Conservation (phyloP, 768 basidiomycete genomes). For the Boletus pseudopeckii region DNA sequence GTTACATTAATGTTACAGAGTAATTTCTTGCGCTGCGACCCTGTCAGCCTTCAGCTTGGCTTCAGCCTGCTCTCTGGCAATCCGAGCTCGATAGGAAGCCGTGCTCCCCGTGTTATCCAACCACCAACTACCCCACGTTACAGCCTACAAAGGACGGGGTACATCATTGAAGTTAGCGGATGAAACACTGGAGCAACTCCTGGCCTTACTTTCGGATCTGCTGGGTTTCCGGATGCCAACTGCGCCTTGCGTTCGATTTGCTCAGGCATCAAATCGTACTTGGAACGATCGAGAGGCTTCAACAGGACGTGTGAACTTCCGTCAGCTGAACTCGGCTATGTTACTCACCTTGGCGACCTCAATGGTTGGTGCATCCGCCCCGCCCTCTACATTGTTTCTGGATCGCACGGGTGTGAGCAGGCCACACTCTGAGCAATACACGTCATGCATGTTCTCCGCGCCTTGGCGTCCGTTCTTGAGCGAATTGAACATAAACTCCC, state of each 20-base stretch:
- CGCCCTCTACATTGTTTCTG: constrained; percentile 15
- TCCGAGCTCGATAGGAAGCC: constrained; percentile 10
- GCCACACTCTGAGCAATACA: constrained; percentile 20
- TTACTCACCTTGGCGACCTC: constrained; percentile 3
- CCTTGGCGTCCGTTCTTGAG: constrained; percentile 13
- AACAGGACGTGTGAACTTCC: neutral
- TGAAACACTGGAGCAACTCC: neutral
- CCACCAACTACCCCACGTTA: constrained; percentile 11
- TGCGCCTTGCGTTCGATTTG: constrained; percentile 2
- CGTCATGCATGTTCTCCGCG: constrained; percentile 18
- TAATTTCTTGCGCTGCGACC: neutral
- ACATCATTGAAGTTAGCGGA: neutral
- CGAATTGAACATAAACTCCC: constrained; percentile 17
- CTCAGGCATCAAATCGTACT: constrained; percentile 10
- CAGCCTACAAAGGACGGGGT: neutral
- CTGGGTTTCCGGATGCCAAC: neutral
- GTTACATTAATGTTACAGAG: neutral
- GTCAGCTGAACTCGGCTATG: neutral
- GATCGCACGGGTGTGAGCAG: constrained; percentile 10
- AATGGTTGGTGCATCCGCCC: constrained; percentile 10
- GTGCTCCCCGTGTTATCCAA: constrained; percentile 14
- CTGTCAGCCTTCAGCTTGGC: neutral
- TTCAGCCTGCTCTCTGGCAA: constrained; percentile 9
- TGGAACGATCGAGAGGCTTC: constrained; percentile 14
- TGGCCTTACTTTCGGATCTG: neutral